Evolutionary conservation across 345 rosid genomes (phyloP).

Genomic region (Pugionium dolabratum): DNA sequence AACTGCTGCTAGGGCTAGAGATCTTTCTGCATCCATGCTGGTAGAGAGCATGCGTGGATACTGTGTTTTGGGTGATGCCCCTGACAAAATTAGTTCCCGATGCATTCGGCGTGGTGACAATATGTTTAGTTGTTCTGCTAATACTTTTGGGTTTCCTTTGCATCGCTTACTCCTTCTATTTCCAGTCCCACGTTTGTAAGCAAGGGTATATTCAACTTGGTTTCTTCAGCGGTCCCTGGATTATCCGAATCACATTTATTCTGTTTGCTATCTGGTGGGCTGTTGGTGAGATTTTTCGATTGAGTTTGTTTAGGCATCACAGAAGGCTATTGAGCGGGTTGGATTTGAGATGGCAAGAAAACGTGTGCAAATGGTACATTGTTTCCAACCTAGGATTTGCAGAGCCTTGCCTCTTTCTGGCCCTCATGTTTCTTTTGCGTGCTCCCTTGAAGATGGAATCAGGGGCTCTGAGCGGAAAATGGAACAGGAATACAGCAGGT

Average conservation of each 20-base stretch:
- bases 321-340: conserved; percentile 58
- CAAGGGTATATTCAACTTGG: conserved; percentile 59
- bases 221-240: conserved; percentile 92
- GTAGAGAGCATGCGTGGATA: conserved; percentile 99
- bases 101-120: conserved; percentile 95
- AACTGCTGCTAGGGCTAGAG: conserved; percentile 46
- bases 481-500: conserved; percentile 76
- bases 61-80: conserved; percentile 99
- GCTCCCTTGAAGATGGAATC: conserved; percentile 85
- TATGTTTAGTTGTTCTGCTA: conserved; percentile 77
- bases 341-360: conserved; percentile 78
- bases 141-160: conserved; percentile 75
- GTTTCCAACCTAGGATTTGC: conserved; percentile 92
- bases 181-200: conserved; percentile 69
- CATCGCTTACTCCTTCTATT: conserved; percentile 75
- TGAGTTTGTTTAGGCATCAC: conserved; percentile 67
- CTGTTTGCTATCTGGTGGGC: conserved; percentile 85
- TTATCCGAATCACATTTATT: conserved; percentile 69
- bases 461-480: conserved; percentile 63
- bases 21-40: conserved; percentile 90
- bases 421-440: conserved; percentile 80
- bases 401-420: conserved; percentile 92
- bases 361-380: conserved; percentile 84
- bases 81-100: conserved; percentile 91
- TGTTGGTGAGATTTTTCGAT: conserved; percentile 74